Base-by-base conservation (phyloP, 2,329 filamentous ascomycete species). In the Pseudofabraea citricarpa region DNA sequence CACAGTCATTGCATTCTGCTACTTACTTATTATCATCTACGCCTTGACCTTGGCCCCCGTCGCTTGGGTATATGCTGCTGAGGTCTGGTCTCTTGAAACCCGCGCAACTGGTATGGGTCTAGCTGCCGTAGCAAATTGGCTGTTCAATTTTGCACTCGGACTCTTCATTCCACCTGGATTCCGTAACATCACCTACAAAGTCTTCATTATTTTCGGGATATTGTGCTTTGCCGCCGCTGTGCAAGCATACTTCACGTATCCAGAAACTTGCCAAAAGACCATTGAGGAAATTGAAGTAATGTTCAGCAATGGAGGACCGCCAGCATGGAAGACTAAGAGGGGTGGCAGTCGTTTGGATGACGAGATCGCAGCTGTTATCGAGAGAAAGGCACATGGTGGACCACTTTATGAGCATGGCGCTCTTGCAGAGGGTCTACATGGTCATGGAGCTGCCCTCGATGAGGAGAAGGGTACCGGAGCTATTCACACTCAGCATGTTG, bases 51-150 rank as follows among this genome's bases (percentile, higher is more conserved):
- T 81, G 15, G 80, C 78, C 0, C 79, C 79, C 1, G 75, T 81
- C 3, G 77, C 73, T 42, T 84, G 81, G 80, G 73, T 83, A 35
- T 85, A 85, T 52, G 75, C 77, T 0, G 75, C 78, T 13, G 81
- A 85, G 60, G 74, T 82, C 2, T 83, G 75, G 73, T 78, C 76
- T 0, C 67, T 82, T 2, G 75, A 77, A 46, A 79, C 76, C 0
- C 72, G 79, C 24, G 78, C 77, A 3, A 75, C 70, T 2, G 78
- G 77, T 16, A 80, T 82, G 68, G 72, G 72, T 18, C 63, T 82
- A 32, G 68, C 77, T 0, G 72, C 76, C 2, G 66, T 76, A 15
- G 69, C 71, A 12, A 80, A 79, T 54, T 72, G 70, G 70, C 51
- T 77, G 5, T 77, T 80, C 66, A 81, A 80, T 60, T 80, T 80